These are phyloP conservation scores for Salix brachista DNA, from an alignment of 345 rosid genomes.

Conservation along the genomic window DNA sequence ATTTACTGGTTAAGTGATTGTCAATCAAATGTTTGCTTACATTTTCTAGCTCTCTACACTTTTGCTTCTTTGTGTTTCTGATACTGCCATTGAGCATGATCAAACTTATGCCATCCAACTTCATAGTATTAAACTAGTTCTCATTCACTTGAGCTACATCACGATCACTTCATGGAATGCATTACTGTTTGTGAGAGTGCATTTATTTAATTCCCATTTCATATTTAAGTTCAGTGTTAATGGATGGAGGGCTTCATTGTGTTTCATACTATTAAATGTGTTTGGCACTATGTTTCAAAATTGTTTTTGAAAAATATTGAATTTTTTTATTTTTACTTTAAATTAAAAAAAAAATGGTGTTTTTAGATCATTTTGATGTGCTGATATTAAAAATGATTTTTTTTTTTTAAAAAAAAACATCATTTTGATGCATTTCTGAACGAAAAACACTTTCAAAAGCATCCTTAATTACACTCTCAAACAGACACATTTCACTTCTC, in stretches of 20 bases:
- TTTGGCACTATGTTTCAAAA: no score
- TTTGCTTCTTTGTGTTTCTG: background rate
- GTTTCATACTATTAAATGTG: background rate
- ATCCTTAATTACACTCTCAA: no score
- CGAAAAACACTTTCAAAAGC: no score
- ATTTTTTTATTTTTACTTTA: no score
- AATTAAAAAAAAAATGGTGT: no score
- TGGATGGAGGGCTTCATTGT: background rate
- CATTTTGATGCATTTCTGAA: no score
- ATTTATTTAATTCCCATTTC: background rate
- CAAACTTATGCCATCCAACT: background rate
- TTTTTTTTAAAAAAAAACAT: no score
- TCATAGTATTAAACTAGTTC: background rate
- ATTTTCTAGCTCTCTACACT: background rate
- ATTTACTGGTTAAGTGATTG: no score
- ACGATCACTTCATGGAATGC: background rate
- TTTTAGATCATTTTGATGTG: no score
- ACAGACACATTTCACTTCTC: background rate
- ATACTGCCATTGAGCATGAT: background rate
- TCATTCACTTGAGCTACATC: background rate
- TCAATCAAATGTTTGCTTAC: no score
- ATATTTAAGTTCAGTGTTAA: background rate
- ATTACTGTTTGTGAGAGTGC: background rate
- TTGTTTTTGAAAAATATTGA: no score
- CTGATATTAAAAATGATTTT: no score